These are phyloP conservation scores for Cladosporium sp. DNA, from an alignment of 2,329 filamentous ascomycete species.

Conservation along the genomic window DNA sequence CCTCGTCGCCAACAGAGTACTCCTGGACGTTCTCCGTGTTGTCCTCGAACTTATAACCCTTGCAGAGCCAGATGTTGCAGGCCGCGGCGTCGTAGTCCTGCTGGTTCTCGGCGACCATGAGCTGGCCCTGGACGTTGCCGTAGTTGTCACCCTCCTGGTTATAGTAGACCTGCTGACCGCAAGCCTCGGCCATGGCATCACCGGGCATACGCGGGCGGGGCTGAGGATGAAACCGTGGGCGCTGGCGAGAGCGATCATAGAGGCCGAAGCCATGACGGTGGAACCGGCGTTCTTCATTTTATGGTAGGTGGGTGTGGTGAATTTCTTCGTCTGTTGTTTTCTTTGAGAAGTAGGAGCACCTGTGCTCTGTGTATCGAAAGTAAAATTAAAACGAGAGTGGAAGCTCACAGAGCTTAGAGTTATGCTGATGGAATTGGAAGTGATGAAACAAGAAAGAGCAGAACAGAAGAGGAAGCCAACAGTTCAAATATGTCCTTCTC, in stretches of 20 bases:
- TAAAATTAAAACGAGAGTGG: conserved; percentile 9
- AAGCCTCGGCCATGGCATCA: conserved; percentile 47
- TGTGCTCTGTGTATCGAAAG: conserved; percentile 6
- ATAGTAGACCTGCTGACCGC: conserved; percentile 52
- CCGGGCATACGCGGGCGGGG: conserved; percentile 50
- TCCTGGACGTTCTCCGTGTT: conserved; percentile 50
- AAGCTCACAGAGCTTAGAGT: conserved; percentile 10
- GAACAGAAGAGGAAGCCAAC: neutral
- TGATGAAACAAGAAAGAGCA: neutral
- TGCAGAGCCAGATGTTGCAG: conserved; percentile 34
- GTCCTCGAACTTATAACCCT: conserved; percentile 55
- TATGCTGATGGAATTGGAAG: neutral
- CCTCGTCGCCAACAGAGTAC: conserved; percentile 47
- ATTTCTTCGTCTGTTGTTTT: neutral
- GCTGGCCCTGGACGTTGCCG: conserved; percentile 54
- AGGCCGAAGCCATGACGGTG: conserved; percentile 24
- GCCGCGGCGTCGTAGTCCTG: conserved; percentile 21
- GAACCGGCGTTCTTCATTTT: conserved; percentile 12
- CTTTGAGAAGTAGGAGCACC: conserved; percentile 6
- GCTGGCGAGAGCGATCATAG: conserved; percentile 44
- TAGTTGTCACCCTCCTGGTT: conserved; percentile 52
- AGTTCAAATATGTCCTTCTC: conserved; percentile 5
- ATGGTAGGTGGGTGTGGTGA: neutral
- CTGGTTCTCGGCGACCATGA: conserved; percentile 43
- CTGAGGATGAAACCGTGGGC: conserved; percentile 52